phyloP scores from a whole-genome alignment of 768 basidiomycete genomes.

The Tylopilus intermedius region DNA sequence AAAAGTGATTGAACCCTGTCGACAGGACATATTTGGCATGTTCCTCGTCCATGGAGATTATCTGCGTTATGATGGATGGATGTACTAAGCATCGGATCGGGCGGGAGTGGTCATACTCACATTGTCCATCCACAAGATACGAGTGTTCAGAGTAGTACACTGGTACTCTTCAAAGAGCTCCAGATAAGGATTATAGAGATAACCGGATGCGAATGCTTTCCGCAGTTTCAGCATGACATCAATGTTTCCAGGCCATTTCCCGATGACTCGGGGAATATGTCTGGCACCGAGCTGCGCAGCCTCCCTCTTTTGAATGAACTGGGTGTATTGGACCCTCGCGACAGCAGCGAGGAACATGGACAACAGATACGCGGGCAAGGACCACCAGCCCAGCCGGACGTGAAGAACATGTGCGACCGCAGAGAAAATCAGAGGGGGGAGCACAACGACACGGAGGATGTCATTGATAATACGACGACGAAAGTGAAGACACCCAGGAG shows the following conservation, averaged over 20 bases:
- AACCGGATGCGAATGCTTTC: constrained; percentile 51
- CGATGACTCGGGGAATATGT: constrained; percentile 52
- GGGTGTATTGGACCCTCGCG: constrained; percentile 32
- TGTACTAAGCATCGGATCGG: not conserved
- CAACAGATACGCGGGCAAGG: constrained; percentile 35
- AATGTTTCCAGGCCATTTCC: constrained; percentile 76
- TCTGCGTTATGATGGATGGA: constrained; percentile 33
- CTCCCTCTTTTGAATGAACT: constrained; percentile 37
- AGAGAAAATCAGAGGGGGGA: constrained; percentile 39
- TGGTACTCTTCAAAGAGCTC: constrained; percentile 65
- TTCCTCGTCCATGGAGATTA: constrained; percentile 71
- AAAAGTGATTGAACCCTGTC: constrained; percentile 63
- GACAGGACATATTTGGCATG: constrained; percentile 61
- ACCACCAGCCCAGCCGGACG: constrained; percentile 32
- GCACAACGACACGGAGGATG: constrained; percentile 35
- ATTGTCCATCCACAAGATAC: constrained; percentile 65
- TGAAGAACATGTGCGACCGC: constrained; percentile 25
- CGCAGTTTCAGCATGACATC: constrained; percentile 59
- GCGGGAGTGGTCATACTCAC: constrained; percentile 36
- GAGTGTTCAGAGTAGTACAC: constrained; percentile 63
- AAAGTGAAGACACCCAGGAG: constrained; percentile 27
- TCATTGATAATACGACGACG: constrained; percentile 49
- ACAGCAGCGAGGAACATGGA: constrained; percentile 42
- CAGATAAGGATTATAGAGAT: constrained; percentile 60
- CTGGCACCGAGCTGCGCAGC: constrained; percentile 47